These are phyloP conservation scores for Kodamaea arcana DNA, from an alignment of 1,139 yeast species.

Conservation along the genomic window DNA sequence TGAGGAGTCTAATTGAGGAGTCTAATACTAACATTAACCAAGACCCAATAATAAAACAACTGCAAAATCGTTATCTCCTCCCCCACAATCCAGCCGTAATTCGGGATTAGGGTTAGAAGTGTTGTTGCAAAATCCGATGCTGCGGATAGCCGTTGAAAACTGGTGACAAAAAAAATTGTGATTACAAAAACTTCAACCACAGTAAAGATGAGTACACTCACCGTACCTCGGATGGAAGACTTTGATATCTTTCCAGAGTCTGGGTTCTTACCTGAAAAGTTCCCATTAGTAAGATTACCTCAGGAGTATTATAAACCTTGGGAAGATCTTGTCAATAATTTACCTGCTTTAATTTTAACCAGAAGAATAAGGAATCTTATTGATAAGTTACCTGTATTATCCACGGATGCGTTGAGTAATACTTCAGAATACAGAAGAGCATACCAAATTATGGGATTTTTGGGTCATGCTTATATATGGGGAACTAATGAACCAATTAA, in stretches of 20 bases:
- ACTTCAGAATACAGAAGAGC: constrained; percentile 68
- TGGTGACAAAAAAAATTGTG: background rate
- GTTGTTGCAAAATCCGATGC: background rate
- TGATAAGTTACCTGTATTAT: constrained; percentile 56
- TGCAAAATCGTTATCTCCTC: no score
- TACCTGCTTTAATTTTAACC: constrained; percentile 72
- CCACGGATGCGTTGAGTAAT: constrained; percentile 37
- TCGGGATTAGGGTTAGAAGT: no score
- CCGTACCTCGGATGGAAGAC: constrained; percentile 39
- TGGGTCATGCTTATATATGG: constrained; percentile 91
- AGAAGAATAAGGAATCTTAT: constrained; percentile 55
- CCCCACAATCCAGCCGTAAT: no score
- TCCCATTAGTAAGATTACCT: constrained; percentile 61
- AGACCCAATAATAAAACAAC: no score
- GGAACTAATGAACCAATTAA: constrained; percentile 66
- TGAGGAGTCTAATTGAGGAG: no score
- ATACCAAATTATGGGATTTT: constrained; percentile 69
- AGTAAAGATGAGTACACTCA: background rate
- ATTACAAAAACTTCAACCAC: background rate
- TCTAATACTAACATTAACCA: no score
- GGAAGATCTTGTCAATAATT: constrained; percentile 63
- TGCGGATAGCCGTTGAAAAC: background rate
- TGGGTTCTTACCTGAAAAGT: constrained; percentile 73
- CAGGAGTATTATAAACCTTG: constrained; percentile 66
- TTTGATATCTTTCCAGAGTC: constrained; percentile 66